A percentile compares a stretch with the other conserved stretches of the same genome.
Conservation (phyloP, 257 asterid species). For the Scutellaria galericulata region DNA sequence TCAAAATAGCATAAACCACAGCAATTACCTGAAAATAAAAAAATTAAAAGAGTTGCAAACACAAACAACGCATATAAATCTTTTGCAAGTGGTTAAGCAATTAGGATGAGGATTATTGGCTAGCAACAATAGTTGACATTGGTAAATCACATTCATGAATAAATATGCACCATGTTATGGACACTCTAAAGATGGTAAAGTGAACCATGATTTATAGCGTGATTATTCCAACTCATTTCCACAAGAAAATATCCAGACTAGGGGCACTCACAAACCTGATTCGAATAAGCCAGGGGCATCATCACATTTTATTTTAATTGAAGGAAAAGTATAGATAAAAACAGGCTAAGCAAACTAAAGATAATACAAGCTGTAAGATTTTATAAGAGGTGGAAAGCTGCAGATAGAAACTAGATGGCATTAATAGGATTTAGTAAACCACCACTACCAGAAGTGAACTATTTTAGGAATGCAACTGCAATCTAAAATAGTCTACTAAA, state of each 20-base stretch:
- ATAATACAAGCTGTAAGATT: not conserved
- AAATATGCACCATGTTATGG: not conserved
- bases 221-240: not conserved
- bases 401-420: not conserved
- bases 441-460: not conserved
- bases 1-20: conserved; percentile 79
- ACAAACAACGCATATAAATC: not conserved
- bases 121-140: not conserved
- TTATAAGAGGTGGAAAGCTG: not conserved
- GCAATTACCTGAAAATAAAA: conserved; percentile 67
- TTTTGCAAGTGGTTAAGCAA: not conserved
- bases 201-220: not conserved
- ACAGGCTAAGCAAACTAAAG: not conserved
- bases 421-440: not conserved
- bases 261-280: not conserved
- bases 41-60: not conserved
- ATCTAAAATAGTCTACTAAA: not conserved
- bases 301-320: conserved; percentile 2
- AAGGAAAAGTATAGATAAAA: not conserved
- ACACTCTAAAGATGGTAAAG: not conserved
- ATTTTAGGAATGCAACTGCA: conserved; percentile 1
- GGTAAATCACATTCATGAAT: not conserved
- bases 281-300: not conserved
- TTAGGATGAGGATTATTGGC: not conserved
- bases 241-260: not conserved